A percentile compares a stretch with the other conserved stretches of the same genome.
Conservation (phyloP, 345 rosid genomes). For the Erodium maritimum region DNA sequence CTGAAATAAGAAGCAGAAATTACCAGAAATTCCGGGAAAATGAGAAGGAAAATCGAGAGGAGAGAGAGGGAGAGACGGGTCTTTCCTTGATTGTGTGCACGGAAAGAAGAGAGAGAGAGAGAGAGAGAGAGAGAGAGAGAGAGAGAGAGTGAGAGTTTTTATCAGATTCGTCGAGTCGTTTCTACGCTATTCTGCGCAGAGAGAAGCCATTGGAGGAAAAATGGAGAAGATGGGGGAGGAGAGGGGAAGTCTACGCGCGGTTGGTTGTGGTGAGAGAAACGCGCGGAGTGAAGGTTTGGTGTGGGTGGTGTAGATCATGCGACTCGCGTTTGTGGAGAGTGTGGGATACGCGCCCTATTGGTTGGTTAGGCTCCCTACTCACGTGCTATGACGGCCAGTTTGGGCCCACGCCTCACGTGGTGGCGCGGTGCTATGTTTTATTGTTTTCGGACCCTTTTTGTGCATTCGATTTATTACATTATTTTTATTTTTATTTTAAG, state of each 20-base stretch:
- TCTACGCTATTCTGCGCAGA: constrained; percentile 2
- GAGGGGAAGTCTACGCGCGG: neutral
- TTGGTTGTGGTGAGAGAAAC: neutral
- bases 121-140: neutral
- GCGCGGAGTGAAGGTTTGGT: neutral
- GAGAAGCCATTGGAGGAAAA: neutral
- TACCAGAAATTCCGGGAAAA: neutral
- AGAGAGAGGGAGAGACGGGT: neutral
- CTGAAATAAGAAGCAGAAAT: neutral
- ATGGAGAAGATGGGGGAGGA: neutral
- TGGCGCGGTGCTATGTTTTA: too few species aligned
- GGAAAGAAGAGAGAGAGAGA: neutral
- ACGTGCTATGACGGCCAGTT: too few species aligned
- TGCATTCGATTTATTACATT: too few species aligned
- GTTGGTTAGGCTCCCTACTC: too few species aligned
- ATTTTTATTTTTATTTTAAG: too few species aligned
- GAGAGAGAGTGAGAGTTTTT: neutral
- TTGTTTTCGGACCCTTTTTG: too few species aligned
- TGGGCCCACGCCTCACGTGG: too few species aligned
- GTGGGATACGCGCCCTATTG: too few species aligned
- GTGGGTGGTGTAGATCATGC: too few species aligned
- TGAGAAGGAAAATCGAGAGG: neutral
- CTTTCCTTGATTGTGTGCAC: neutral
- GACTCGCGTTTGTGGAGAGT: too few species aligned
- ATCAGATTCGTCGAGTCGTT: constrained; percentile 10